Base-by-base conservation (phyloP, 2,329 filamentous ascomycete genomes). In the Nannizziopsis arthrosporioides region DNA sequence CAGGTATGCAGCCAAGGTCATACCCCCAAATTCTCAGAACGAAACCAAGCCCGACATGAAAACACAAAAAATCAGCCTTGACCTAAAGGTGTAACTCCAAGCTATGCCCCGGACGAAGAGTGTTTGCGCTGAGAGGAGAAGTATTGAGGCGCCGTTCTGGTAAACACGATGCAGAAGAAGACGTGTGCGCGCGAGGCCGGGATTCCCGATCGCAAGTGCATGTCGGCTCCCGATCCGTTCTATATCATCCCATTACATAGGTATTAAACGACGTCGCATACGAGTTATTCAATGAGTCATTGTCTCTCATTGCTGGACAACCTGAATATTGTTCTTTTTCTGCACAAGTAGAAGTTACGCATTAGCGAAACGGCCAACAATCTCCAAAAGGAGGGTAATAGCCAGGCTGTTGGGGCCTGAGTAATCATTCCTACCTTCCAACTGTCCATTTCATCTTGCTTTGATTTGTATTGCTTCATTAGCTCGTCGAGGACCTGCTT, bases 401-500 rank as follows among this genome's bases (percentile, higher is more conserved):
- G 14, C 12, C 35, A 2, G 7, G 3, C 11, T 10, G 6, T 10
- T 48, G 31, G 10, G 40, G 2, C 36, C 18, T 2, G 8, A 34
- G 12, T 31, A 38, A 11, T 4, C 36, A 19, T 12, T 63, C 80
- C 50, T 70, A 93, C 90, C 86, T 98, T 98, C 92, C 92, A 98
- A 67, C 83, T 89, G 65, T 98, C 90, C 74, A 98, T 78, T 63
- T 98, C 92, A 37, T 87, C 81, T 67, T 98, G 89, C 69, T 94
- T 94, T 30, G 74, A 71, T 73, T 94, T 94, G 75, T 96, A 96
- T 70, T 94, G 87, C 76, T 94, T 95, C 56, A 96, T 78, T 54
- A 98, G 71, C 64, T 95, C 90, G 54, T 95, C 89, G 48, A 96
- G 73, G 27, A 96, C 88, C 70, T 94, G 93, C 69, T 84, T 92